Conservation (phyloP, 352 stramenopile genomes). For the Globisporangium recalcitrans region DNA sequence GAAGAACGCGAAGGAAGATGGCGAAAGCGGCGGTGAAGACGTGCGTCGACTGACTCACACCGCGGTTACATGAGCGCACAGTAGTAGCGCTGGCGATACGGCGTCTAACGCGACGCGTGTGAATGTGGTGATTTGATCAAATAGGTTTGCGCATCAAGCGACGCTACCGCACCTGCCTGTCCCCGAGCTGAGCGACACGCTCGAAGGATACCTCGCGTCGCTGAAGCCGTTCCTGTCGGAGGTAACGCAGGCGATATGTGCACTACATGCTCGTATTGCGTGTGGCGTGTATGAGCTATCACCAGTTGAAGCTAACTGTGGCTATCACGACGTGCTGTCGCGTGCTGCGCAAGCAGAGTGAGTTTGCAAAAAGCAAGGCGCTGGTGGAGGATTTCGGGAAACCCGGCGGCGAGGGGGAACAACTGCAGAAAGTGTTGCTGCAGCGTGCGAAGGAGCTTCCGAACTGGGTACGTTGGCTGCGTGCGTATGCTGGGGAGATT, state of each 20-base stretch:
- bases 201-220: conserved; percentile 77
- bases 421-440: conserved; percentile 43
- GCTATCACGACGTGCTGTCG: conserved; percentile 23
- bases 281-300: no score
- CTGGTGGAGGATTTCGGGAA: conserved; percentile 47
- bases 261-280: no score
- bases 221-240: conserved; percentile 55
- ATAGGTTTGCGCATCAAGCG: conserved; percentile 55
- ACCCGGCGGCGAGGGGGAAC: conserved; percentile 37
- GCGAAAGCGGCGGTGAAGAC: background rate
- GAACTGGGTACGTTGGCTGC: conserved; percentile 46
- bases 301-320: conserved; percentile 29
- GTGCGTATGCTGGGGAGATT: background rate
- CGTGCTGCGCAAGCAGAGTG: conserved; percentile 27
- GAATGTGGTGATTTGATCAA: background rate
- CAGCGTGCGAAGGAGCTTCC: conserved; percentile 34
- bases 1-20: background rate
- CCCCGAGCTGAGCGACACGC: conserved; percentile 76
- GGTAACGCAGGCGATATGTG: no score
- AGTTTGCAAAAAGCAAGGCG: conserved; percentile 29
- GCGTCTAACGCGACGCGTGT: background rate
- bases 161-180: conserved; percentile 73
- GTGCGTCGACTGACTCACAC: no score
- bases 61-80: no score
- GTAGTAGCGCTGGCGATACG: no score